These are phyloP conservation scores for Polychytrium aggregatum DNA, from an alignment of 192 early-diverging fungal genomes.

Conservation along the genomic window DNA sequence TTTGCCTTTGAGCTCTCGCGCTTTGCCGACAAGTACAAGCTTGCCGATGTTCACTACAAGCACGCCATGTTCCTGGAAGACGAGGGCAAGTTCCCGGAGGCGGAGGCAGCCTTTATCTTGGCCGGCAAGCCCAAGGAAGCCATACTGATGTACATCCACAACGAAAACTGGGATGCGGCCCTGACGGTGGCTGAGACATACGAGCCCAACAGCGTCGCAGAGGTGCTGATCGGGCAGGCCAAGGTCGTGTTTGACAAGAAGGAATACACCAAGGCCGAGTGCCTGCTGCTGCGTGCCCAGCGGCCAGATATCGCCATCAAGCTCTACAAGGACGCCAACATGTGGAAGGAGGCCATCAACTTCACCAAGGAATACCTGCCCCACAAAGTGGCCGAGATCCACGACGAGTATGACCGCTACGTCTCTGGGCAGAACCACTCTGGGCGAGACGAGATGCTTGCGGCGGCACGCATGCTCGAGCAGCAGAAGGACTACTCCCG, in stretches of 20 bases:
- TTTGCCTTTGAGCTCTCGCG: slow-evolving; percentile 53
- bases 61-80: slow-evolving; percentile 52
- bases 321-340: slow-evolving; percentile 42
- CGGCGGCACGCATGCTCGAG: slow-evolving; percentile 35
- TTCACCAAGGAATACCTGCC: slow-evolving; percentile 54
- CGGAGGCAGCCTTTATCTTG: slow-evolving; percentile 47
- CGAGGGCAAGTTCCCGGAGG: slow-evolving; percentile 51
- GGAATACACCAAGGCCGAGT: slow-evolving; percentile 41
- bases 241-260: slow-evolving; percentile 43
- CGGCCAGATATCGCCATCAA: slow-evolving; percentile 48
- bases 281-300: slow-evolving; percentile 47
- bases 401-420: slow-evolving; percentile 42
- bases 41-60: slow-evolving; percentile 53
- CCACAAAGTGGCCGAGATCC: slow-evolving; percentile 31
- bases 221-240: slow-evolving; percentile 51
- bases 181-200: slow-evolving; percentile 46
- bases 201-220: slow-evolving; percentile 36
- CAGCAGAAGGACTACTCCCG: slow-evolving; percentile 45
- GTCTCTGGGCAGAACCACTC: slow-evolving; percentile 25
- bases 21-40: slow-evolving; percentile 50
- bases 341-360: slow-evolving; percentile 51
- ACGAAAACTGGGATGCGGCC: slow-evolving; percentile 54
- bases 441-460: slow-evolving; percentile 42
- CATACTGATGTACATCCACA: slow-evolving; percentile 58
- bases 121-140: slow-evolving; percentile 58